phyloP scores from a whole-genome alignment of 1,284 basidiomycete genomes.

The Trichosporon inkin region DNA sequence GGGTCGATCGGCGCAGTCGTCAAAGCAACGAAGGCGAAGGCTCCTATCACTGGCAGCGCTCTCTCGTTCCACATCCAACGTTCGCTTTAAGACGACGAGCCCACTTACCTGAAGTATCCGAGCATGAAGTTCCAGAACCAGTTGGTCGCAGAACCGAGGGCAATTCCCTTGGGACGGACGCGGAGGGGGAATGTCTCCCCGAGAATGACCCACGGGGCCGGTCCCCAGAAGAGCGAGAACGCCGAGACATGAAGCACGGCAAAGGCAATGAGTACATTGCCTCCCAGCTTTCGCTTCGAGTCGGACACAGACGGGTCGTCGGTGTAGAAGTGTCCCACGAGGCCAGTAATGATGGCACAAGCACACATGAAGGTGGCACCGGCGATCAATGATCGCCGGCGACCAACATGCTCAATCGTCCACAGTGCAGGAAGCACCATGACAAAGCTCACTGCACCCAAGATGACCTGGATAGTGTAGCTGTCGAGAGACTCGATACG shows the following conservation, averaged over 20 bases:
- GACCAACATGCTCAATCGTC: constrained; percentile 42
- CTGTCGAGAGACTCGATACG: constrained; percentile 60
- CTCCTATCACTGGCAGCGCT: too few relatives aligned
- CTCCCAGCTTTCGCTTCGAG: constrained; percentile 54
- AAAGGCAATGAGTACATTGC: constrained; percentile 63
- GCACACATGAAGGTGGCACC: constrained; percentile 61
- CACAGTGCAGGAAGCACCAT: constrained; percentile 43
- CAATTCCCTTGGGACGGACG: constrained; percentile 69
- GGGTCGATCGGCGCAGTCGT: constrained; percentile 51
- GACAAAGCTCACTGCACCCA: constrained; percentile 33
- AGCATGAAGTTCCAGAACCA: constrained; percentile 61
- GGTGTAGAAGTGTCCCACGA: constrained; percentile 65
- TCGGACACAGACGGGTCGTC: constrained; percentile 51
- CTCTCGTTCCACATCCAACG: neutral
- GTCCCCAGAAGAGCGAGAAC: constrained; percentile 66
- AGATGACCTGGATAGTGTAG: constrained; percentile 49
- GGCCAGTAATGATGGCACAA: constrained; percentile 53
- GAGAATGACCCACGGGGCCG: constrained; percentile 61
- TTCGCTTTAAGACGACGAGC: too few relatives aligned
- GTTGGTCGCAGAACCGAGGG: constrained; percentile 60
- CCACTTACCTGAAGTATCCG: constrained; percentile 56
- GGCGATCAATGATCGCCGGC: constrained; percentile 30
- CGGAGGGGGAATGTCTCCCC: constrained; percentile 67
- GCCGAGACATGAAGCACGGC: constrained; percentile 70
- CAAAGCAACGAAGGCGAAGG: too few relatives aligned